These are phyloP conservation scores for Speleostelium caveatum DNA, from an alignment of 78 protist species.

Conservation along the genomic window DNA sequence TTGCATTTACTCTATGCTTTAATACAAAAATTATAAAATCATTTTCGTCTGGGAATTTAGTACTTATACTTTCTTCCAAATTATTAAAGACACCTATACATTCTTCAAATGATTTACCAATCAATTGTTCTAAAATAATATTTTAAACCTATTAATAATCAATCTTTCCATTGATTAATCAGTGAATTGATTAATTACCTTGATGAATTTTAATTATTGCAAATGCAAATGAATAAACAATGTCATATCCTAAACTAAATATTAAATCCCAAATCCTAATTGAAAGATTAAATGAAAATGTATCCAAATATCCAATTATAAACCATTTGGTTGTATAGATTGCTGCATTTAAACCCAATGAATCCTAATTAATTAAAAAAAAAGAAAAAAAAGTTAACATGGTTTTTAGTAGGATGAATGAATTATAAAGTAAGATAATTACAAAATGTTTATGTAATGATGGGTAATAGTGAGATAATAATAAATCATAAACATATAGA, in stretches of 20 bases:
- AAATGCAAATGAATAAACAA: constrained; percentile 55
- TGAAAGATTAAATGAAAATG: constrained; percentile 37
- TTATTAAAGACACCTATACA: constrained; percentile 14
- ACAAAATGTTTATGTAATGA: constrained; percentile 22
- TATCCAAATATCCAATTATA: constrained; percentile 47
- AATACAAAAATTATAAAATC: neutral
- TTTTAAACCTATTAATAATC: too few relatives aligned
- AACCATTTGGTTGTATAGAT: constrained; percentile 64
- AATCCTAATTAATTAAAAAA: neutral
- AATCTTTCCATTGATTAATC: too few relatives aligned
- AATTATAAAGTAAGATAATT: neutral
- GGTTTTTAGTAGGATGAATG: neutral
- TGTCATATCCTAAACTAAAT: constrained; percentile 38
- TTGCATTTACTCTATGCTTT: constrained; percentile 10
- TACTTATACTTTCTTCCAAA: too few relatives aligned
- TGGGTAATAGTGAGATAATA: constrained; percentile 27
- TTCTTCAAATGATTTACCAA: constrained; percentile 37
- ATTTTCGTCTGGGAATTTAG: too few relatives aligned
- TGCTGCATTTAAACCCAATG: constrained; percentile 4
- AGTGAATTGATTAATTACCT: too few relatives aligned
- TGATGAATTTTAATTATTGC: constrained; percentile 15
- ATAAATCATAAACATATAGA: constrained; percentile 35
- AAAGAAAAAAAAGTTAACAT: neutral
- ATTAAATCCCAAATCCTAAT: constrained; percentile 63
- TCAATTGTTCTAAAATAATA: constrained; percentile 24